A percentile compares a stretch with the other conserved stretches of the same genome.
phyloP scores from a whole-genome alignment of 2,329 filamentous ascomycete species.

The Byssothecium circinans region DNA sequence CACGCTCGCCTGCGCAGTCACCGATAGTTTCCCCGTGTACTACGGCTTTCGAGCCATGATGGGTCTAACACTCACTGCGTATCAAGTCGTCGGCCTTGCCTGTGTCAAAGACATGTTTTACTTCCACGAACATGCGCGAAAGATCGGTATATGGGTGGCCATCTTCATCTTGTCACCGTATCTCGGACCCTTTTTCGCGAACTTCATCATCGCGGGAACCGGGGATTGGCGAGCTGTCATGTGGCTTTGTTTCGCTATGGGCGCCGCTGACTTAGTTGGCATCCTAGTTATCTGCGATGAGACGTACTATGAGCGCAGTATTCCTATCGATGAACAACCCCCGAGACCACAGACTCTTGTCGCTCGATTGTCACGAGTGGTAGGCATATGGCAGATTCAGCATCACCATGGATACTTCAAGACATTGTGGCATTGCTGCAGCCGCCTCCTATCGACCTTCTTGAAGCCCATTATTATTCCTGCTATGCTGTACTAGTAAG shows the following conservation, averaged over 20 bases:
- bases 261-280: conserved; percentile 20
- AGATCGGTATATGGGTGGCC: conserved; percentile 38
- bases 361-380: conserved; percentile 21
- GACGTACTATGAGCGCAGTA: conserved; percentile 37
- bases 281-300: conserved; percentile 39
- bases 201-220: conserved; percentile 27
- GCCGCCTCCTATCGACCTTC: conserved; percentile 23
- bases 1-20: conserved; percentile 40
- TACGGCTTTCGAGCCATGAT: conserved; percentile 38
- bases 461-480: conserved; percentile 29
- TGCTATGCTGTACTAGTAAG: conserved; percentile 30
- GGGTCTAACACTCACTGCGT: conserved; percentile 26
- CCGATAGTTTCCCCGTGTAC: conserved; percentile 42
- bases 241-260: conserved; percentile 27
- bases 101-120: conserved; percentile 43
- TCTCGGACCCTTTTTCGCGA: conserved; percentile 34
- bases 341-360: conserved; percentile 15
- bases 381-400: conserved; percentile 39
- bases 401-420: conserved; percentile 35
- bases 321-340: conserved; percentile 20
- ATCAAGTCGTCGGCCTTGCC: conserved; percentile 26
- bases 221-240: conserved; percentile 28
- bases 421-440: conserved; percentile 18
- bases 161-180: conserved; percentile 35
- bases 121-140: conserved; percentile 42